Conservation (phyloP, 83 land plant genomes). For the Thuja plicata region DNA sequence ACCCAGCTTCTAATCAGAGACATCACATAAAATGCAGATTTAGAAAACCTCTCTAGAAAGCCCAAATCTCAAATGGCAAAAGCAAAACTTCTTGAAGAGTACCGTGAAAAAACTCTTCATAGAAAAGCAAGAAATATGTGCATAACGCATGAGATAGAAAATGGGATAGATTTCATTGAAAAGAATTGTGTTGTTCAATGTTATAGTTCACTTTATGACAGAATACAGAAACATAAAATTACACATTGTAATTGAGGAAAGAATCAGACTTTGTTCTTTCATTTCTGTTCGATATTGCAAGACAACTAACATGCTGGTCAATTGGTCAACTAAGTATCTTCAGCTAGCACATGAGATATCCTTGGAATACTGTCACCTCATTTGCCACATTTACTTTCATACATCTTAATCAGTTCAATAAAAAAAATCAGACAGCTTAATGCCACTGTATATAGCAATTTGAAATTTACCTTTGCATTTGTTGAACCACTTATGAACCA, state of each 20-base stretch:
- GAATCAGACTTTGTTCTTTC: neutral
- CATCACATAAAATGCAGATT: neutral
- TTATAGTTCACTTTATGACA: neutral
- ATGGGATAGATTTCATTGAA: neutral
- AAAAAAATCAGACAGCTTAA: neutral
- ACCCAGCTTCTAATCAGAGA: no score
- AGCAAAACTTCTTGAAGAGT: neutral
- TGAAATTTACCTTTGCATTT: slow-evolving; percentile 81
- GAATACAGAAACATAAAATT: neutral
- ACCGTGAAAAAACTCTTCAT: neutral
- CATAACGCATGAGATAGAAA: neutral
- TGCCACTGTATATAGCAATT: neutral
- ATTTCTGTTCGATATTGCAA: neutral
- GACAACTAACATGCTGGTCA: neutral
- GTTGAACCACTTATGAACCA: slow-evolving; percentile 99
- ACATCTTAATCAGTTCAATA: neutral
- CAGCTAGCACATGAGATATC: neutral
- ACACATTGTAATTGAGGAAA: neutral
- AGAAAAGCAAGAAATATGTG: neutral
- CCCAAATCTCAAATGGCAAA: neutral
- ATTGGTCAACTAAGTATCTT: neutral
- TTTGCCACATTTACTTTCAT: neutral
- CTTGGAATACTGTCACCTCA: neutral
- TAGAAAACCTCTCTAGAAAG: neutral
- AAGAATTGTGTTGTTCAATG: neutral